Evolutionary conservation across 257 asterid species (phyloP).

Genomic region (Penstemon newberryi): DNA sequence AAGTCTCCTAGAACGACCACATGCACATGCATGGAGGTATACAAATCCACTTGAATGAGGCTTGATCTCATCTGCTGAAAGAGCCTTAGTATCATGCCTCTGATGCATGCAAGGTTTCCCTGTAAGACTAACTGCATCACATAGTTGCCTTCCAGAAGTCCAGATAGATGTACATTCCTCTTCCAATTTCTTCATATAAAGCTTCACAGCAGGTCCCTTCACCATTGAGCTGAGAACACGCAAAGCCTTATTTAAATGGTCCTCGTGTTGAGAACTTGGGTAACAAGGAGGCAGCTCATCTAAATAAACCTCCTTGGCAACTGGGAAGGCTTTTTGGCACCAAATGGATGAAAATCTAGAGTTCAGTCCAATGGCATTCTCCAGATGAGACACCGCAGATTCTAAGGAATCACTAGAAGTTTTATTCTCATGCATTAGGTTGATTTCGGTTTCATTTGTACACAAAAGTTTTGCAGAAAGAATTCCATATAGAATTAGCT

Average conservation of each 20-base stretch:
- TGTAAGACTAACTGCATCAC: constrained; percentile 93
- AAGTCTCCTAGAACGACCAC: constrained; percentile 92
- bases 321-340: constrained; percentile 86
- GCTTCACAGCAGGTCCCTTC: constrained; percentile 77
- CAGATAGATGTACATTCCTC: constrained; percentile 85
- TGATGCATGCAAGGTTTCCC: constrained; percentile 96
- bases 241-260: constrained; percentile 70
- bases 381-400: constrained; percentile 57
- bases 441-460: constrained; percentile 34
- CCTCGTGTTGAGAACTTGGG: constrained; percentile 80
- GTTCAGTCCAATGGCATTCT: constrained; percentile 53
- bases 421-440: constrained; percentile 33
- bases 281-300: constrained; percentile 74
- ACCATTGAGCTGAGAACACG: constrained; percentile 63
- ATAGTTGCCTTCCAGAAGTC: constrained; percentile 84
- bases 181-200: constrained; percentile 58
- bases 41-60: constrained; percentile 88
- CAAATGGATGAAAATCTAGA: constrained; percentile 71
- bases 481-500: constrained; percentile 61
- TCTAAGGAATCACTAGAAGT: constrained; percentile 48
- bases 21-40: constrained; percentile 98
- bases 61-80: constrained; percentile 39
- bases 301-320: constrained; percentile 79
- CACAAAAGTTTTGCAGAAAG: constrained; percentile 51
- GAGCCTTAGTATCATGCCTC: constrained; percentile 51